These are phyloP conservation scores for Knufia petricola DNA, from an alignment of 2,329 filamentous ascomycete genomes.

Conservation along the genomic window DNA sequence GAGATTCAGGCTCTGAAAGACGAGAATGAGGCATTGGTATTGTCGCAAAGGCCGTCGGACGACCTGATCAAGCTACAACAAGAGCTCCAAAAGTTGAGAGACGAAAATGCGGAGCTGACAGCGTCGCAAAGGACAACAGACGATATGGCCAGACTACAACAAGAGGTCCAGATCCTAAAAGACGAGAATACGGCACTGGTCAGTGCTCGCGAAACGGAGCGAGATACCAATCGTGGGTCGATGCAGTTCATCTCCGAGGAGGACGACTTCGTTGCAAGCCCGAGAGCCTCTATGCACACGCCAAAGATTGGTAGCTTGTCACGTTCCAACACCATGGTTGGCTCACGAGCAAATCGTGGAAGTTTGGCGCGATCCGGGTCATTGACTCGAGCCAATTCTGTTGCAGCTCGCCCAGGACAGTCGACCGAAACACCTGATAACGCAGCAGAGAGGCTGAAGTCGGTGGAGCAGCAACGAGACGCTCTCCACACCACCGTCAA, in stretches of 20 bases:
- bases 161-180: conserved; percentile 64
- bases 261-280: conserved; percentile 32
- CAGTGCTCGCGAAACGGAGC: conserved; percentile 40
- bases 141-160: conserved; percentile 74
- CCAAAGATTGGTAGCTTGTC: conserved; percentile 15
- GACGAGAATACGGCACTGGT: conserved; percentile 37
- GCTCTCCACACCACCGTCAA: conserved; percentile 81
- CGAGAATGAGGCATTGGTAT: too few species aligned
- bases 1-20: background rate
- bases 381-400: conserved; percentile 50
- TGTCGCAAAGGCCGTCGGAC: too few species aligned
- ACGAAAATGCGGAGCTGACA: too few species aligned
- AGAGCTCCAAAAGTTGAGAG: too few species aligned
- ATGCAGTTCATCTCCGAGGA: conserved; percentile 57
- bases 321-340: conserved; percentile 25
- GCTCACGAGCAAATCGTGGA: conserved; percentile 59
- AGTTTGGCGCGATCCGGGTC: conserved; percentile 41
- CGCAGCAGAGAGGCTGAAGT: conserved; percentile 71
- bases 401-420: conserved; percentile 37
- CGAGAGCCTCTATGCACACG: conserved; percentile 40
- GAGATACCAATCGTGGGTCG: conserved; percentile 37
- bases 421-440: conserved; percentile 54
- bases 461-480: conserved; percentile 87
- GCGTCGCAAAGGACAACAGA: conserved; percentile 66
- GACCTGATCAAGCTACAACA: too few species aligned